These are phyloP conservation scores for Gaeumannomyces tritici DNA, from an alignment of 2,329 filamentous ascomycete genomes.

Conservation along the genomic window DNA sequence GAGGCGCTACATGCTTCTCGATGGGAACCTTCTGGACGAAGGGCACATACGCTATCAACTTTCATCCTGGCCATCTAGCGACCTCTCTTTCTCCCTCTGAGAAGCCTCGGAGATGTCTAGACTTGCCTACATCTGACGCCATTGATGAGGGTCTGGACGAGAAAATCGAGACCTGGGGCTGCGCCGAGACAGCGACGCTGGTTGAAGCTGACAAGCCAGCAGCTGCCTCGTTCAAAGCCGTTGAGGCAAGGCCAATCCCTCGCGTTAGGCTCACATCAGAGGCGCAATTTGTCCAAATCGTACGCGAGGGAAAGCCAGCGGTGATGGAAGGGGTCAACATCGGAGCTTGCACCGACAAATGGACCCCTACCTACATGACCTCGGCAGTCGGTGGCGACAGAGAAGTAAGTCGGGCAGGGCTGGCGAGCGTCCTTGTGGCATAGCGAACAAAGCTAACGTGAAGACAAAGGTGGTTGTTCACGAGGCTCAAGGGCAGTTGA, in stretches of 20 bases:
- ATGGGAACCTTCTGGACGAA: slow-evolving; percentile 82
- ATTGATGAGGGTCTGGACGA: not conserved
- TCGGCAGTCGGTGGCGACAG: slow-evolving; percentile 50
- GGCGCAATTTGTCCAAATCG: slow-evolving; percentile 49
- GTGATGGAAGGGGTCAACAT: slow-evolving; percentile 58
- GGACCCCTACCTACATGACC: slow-evolving; percentile 61
- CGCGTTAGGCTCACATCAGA: slow-evolving; percentile 40
- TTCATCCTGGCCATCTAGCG: not conserved
- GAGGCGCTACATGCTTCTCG: slow-evolving; percentile 81
- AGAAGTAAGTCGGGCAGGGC: slow-evolving; percentile 33
- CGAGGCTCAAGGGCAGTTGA: slow-evolving; percentile 51
- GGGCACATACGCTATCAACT: slow-evolving; percentile 37
- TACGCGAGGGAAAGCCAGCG: slow-evolving; percentile 49
- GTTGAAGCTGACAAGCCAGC: not conserved
- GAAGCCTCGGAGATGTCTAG: not conserved
- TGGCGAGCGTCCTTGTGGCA: not conserved
- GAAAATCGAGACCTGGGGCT: not conserved
- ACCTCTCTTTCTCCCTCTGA: not conserved
- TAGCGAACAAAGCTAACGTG: not conserved
- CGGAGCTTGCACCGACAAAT: slow-evolving; percentile 56
- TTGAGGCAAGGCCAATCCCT: slow-evolving; percentile 26
- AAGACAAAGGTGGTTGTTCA: slow-evolving; percentile 59
- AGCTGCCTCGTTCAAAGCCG: not conserved
- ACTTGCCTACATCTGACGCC: not conserved
- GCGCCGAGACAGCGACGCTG: not conserved